Percentiles rank a stretch among this genome's conserved stretches.
phyloP scores from a whole-genome alignment of 2,329 filamentous ascomycete genomes.

The Aureobasidium pullulans region DNA sequence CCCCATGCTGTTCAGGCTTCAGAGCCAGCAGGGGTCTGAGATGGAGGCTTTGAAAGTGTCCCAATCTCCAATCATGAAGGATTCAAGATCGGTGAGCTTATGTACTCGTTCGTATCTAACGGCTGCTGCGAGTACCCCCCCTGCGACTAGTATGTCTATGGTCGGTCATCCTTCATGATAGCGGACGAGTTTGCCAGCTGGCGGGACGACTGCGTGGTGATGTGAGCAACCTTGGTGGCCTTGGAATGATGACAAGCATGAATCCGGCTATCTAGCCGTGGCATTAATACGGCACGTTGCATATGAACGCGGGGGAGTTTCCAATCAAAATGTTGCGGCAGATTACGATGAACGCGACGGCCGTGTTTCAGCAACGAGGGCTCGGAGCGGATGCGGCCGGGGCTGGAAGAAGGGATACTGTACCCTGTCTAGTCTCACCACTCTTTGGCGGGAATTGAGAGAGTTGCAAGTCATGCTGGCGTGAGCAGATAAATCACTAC shows the following conservation, averaged over 20 bases:
- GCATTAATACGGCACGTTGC: not conserved
- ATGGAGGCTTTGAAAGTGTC: not conserved
- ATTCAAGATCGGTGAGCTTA: constrained; percentile 5
- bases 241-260: constrained; percentile 1
- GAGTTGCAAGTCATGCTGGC: not conserved
- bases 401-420: not conserved
- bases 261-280: constrained; percentile 1
- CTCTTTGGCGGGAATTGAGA: not conserved
- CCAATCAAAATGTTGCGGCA: constrained; percentile 4
- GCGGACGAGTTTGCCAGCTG: not conserved
- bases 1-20: not conserved
- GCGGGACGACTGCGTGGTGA: constrained; percentile 1
- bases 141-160: not conserved
- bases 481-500: not conserved
- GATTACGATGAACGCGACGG: constrained; percentile 6
- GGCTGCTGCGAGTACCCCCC: not conserved
- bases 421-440: not conserved
- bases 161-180: not conserved
- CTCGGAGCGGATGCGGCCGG: constrained; percentile 7
- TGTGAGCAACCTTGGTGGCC: not conserved
- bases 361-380: constrained; percentile 7
- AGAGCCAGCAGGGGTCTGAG: not conserved
- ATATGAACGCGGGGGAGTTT: constrained; percentile 6
- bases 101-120: constrained; percentile 4
- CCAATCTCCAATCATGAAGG: not conserved